Percentiles rank a stretch among this genome's conserved stretches.
These are phyloP conservation scores for Aphanomyces stellatus DNA, from an alignment of 352 stramenopile species.

Conservation along the genomic window DNA sequence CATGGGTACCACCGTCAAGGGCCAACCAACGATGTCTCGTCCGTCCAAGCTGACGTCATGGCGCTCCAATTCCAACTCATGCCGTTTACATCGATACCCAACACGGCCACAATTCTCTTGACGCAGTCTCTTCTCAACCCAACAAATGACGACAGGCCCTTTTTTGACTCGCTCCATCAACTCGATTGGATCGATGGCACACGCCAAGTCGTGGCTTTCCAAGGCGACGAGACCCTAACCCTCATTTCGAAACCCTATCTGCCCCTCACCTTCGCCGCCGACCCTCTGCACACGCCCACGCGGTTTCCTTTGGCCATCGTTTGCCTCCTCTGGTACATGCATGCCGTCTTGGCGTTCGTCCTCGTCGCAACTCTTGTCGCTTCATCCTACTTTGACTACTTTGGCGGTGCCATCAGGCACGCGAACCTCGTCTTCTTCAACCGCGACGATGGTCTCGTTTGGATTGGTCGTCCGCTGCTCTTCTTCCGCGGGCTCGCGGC, in stretches of 20 bases:
- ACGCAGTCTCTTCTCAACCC: neutral
- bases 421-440: no score
- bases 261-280: neutral
- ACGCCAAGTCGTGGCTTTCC: neutral
- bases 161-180: neutral
- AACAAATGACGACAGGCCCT: neutral
- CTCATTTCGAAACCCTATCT: neutral
- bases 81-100: neutral
- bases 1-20: neutral
- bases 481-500: no score
- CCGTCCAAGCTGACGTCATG: neutral
- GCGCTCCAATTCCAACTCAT: neutral
- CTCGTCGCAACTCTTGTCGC: no score
- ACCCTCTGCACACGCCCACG: neutral
- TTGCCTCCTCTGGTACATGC: neutral
- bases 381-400: no score
- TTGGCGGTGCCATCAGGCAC: no score
- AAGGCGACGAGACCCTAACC: neutral
- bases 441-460: no score
- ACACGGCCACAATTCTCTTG: neutral
- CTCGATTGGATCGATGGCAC: neutral
- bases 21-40: neutral
- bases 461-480: no score
- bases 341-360: no score
- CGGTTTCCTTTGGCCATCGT: neutral